These are phyloP conservation scores for Termitomyces sp. DNA, from an alignment of 768 basidiomycete species.

Conservation along the genomic window DNA sequence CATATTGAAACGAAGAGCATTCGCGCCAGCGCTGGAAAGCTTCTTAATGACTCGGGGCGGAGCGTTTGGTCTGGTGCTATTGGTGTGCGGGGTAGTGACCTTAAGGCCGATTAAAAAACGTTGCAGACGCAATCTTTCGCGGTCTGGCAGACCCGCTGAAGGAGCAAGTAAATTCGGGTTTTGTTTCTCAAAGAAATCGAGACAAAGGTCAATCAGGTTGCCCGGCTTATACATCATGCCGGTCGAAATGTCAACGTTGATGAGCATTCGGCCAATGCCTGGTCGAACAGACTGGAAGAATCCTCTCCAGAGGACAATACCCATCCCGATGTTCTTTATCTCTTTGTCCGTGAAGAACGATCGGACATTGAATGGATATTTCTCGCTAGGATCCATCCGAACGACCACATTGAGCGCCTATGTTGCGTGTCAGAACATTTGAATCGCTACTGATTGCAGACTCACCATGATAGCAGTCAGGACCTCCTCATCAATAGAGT, in stretches of 20 bases:
- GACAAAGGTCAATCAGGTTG: slow-evolving; percentile 51
- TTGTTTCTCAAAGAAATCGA: slow-evolving; percentile 46
- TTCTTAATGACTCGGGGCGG: slow-evolving; percentile 51
- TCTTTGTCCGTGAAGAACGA: slow-evolving; percentile 69
- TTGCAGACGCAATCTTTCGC: slow-evolving; percentile 41
- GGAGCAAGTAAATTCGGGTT: slow-evolving; percentile 34
- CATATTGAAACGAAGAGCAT: slow-evolving; percentile 42
- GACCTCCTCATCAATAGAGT: slow-evolving; percentile 66
- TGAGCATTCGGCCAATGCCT: slow-evolving; percentile 54
- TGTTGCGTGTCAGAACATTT: background rate
- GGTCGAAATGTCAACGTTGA: slow-evolving; percentile 78
- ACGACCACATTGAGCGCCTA: slow-evolving; percentile 75
- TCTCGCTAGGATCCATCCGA: slow-evolving; percentile 67
- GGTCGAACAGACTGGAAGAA: slow-evolving; percentile 81
- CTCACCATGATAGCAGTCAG: slow-evolving; percentile 57
- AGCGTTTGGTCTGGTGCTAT: background rate
- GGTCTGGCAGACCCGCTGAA: slow-evolving; percentile 39
- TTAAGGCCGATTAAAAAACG: slow-evolving; percentile 35
- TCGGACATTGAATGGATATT: slow-evolving; percentile 68
- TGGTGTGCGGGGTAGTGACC: slow-evolving; percentile 22
- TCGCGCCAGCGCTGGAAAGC: slow-evolving; percentile 49
- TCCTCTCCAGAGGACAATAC: slow-evolving; percentile 73
- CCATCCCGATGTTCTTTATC: slow-evolving; percentile 49
- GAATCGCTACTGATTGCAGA: background rate
- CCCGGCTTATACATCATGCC: slow-evolving; percentile 75